These are phyloP conservation scores for Exophiala bonariae DNA, from an alignment of 2,329 filamentous ascomycete genomes.

Conservation along the genomic window DNA sequence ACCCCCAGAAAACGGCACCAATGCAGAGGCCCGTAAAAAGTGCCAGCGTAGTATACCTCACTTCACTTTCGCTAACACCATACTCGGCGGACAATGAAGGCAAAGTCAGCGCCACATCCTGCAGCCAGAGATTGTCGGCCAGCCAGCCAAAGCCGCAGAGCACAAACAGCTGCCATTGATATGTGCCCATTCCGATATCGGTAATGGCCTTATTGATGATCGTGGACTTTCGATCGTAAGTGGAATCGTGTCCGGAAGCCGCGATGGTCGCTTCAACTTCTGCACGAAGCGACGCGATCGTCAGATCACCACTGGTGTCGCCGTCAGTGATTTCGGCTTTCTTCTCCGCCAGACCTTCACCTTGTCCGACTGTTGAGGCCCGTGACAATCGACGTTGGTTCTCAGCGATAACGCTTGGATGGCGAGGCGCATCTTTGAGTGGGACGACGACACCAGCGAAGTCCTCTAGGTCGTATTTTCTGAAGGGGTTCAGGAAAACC, in stretches of 20 bases:
- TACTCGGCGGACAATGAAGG: constrained; percentile 20
- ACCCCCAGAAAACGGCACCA: constrained; percentile 75
- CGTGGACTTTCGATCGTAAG: constrained; percentile 77
- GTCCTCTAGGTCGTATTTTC: constrained; percentile 50
- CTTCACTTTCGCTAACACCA: constrained; percentile 57
- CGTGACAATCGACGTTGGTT: constrained; percentile 34
- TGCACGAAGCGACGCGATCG: constrained; percentile 66
- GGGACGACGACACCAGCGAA: constrained; percentile 54
- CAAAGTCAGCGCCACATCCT: constrained; percentile 17
- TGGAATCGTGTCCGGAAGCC: constrained; percentile 59
- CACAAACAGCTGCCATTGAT: constrained; percentile 65
- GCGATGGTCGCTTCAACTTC: constrained; percentile 65
- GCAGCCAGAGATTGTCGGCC: constrained; percentile 62
- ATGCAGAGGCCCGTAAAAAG: constrained; percentile 72
- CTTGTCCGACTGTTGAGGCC: constrained; percentile 9
- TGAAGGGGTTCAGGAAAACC: constrained; percentile 50
- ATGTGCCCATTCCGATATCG: constrained; percentile 75
- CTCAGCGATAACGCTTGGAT: constrained; percentile 32
- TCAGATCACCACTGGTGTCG: constrained; percentile 54
- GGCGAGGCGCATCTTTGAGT: constrained; percentile 45
- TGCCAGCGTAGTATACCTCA: constrained; percentile 78
- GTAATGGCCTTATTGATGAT: constrained; percentile 83
- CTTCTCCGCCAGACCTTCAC: neutral
- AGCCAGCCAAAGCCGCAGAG: constrained; percentile 42
- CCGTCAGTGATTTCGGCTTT: constrained; percentile 32